Evolutionary conservation across 2,329 filamentous ascomycete genomes (phyloP), one percentile per base, ranked within the genome.

Genomic region (Ceratocystis papillata): DNA sequence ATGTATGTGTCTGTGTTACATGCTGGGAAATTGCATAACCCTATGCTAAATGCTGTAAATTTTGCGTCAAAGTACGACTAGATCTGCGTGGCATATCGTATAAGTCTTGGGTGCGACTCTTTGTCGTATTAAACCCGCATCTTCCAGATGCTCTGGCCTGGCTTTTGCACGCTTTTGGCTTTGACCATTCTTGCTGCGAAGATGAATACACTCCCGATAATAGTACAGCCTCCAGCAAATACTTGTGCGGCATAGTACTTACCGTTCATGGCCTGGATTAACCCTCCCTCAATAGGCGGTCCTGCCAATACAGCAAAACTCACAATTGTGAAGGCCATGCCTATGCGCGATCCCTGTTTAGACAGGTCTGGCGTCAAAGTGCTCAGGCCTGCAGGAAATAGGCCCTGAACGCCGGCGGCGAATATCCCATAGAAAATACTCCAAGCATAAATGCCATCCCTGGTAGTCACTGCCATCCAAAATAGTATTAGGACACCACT

Each of bases 361-460:
- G 75, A 71, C 67, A 80, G 73, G 70, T 84, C 81, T 4, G 75
- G 76, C 1, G 80, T 83, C 67, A 85, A 74, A 53, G 80, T 70
- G 0, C 73, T 73, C 12, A 73, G 69, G 5, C 73, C 73, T 0
- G 85, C 83, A 0, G 87, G 86, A 70, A 89, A 88, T 10, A 90
- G 72, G 5, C 80, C 80, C 73, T 89, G 86, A 60, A 89, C 81
- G 0, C 79, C 84, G 0, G 84, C 85, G 0, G 80, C 83, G 1
- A 80, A 80, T 61, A 88, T 77, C 1, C 88, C 88, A 71, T 87
- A 88, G 66, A 86, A 77, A 0, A 79, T 75, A 0, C 82, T 76
- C 79, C 87, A 90, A 0, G 77, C 78, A 70, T 87, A 88, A 33
- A 89, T 74, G 0, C 80, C 79, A 0, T 74, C 62, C 0, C 79